Percentiles rank a stretch among this genome's conserved stretches.
These are phyloP conservation scores for Botrytis elliptica DNA, from an alignment of 2,329 filamentous ascomycete species.

Conservation along the genomic window DNA sequence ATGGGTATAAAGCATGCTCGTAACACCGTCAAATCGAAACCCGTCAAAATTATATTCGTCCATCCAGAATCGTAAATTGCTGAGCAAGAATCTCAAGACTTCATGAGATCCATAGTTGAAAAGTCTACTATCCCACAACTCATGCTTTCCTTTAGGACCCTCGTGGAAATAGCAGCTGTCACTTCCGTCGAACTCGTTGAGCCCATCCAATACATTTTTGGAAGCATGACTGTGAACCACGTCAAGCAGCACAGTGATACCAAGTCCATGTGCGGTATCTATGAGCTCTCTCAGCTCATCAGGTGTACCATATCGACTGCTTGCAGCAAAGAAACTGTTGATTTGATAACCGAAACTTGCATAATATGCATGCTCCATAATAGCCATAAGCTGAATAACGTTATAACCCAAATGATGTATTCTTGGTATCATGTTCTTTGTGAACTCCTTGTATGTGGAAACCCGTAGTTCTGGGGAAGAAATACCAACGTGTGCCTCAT, in stretches of 20 bases:
- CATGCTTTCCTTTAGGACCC: conserved; percentile 79
- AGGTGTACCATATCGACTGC: conserved; percentile 88
- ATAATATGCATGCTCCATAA: conserved; percentile 99
- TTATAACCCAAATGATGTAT: conserved; percentile 94
- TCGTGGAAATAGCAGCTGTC: conserved; percentile 96
- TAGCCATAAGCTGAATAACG: conserved; percentile 95
- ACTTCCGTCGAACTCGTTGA: conserved; percentile 94
- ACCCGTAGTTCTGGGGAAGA: conserved; percentile 87
- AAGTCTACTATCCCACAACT: conserved; percentile 91
- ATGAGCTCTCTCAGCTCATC: conserved; percentile 97
- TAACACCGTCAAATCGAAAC: conserved; percentile 97
- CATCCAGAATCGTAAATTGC: conserved; percentile 98
- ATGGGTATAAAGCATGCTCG: conserved; percentile 94
- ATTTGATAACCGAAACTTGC: conserved; percentile 98
- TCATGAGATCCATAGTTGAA: conserved; percentile 98
- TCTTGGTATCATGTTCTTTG: conserved; percentile 82
- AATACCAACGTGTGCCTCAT: conserved; percentile 98
- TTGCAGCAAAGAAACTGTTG: conserved; percentile 98
- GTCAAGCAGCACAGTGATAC: conserved; percentile 86
- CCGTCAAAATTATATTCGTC: conserved; percentile 96
- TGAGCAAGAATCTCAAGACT: conserved; percentile 90
- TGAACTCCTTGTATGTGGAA: conserved; percentile 97
- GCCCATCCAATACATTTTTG: conserved; percentile 91
- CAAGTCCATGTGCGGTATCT: conserved; percentile 89
- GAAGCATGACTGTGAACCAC: conserved; percentile 97